Evolutionary conservation across 2,329 filamentous ascomycete species (phyloP), one percentile per base, ranked within the genome.

Genomic region (Taxawa tesnikishii): DNA sequence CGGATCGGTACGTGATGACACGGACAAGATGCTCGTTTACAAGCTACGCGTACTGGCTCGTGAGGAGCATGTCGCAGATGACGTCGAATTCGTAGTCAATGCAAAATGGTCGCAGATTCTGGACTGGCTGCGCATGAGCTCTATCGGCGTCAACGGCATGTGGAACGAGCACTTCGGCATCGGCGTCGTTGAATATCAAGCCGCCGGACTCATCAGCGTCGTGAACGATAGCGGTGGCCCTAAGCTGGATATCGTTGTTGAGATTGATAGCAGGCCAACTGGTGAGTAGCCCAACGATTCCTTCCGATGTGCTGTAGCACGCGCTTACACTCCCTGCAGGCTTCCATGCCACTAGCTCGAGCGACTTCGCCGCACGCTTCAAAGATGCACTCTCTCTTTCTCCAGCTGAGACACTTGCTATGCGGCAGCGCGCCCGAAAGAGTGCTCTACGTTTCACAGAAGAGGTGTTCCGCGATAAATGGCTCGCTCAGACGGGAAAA

Each of bases 131-230:
- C 64, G 73, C 32, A 75, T 66, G 40, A 77, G 81, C 4, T 88
- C 75, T 12, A 73, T 98, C 2, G 90, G 90, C 30, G 85, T 93
- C 17, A 98, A 98, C 47, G 84, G 82, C 49, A 98, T 98, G 90
- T 98, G 90, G 88, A 96, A 94, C 54, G 90, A 98, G 61, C 90
- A 98, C 56, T 98, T 98, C 53, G 90, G 90, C 14, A 98, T 98
- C 37, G 90, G 90, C 2, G 87, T 96, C 11, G 90, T 98, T 25
- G 90, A 98, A 63, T 98, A 96, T 52, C 87, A 96, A 53, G 90
- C 90, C 4, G 90, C 90, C 0, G 90, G 90, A 1, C 64, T 98
- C 36, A 85, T 98, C 36, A 77, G 80, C 4, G 87, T 98, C 0
- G 90, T 96, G 6, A 90, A 98, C 48, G 68, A 94, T 55, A 90